Evolutionary conservation across 2,329 filamentous ascomycete genomes (phyloP).

Genomic region (Exophiala aquamarina): DNA sequence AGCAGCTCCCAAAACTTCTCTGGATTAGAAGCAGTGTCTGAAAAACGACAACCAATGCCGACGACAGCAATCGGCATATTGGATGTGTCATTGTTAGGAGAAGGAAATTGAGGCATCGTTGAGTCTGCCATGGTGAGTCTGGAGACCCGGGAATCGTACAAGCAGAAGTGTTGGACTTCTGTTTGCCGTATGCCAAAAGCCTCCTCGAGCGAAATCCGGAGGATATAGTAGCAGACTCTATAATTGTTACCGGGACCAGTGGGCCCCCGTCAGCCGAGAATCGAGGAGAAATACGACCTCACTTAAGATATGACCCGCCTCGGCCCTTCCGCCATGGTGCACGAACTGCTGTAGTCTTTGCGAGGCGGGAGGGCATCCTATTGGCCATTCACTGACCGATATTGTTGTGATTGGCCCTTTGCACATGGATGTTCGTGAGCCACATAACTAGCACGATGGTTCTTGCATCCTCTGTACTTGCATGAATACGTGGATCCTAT

Average conservation of each 20-base stretch:
- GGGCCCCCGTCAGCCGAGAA: too few species aligned
- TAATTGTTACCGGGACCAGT: too few species aligned
- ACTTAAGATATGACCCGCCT: too few species aligned
- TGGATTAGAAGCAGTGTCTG: constrained; percentile 25
- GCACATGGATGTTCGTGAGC: constrained; percentile 1
- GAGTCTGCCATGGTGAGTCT: background rate
- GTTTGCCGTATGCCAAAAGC: background rate
- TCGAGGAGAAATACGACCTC: too few species aligned
- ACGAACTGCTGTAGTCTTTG: too few species aligned
- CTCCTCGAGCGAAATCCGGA: background rate
- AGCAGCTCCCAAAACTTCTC: constrained; percentile 29
- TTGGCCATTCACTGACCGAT: background rate
- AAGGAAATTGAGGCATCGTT: constrained; percentile 3
- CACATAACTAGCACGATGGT: too few species aligned
- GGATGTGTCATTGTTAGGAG: constrained; percentile 1
- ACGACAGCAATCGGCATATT: constrained; percentile 31
- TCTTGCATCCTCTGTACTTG: background rate
- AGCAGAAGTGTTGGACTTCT: background rate
- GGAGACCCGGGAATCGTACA: background rate
- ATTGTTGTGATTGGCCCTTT: background rate
- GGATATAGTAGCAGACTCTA: too few species aligned
- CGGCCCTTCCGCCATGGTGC: too few species aligned
- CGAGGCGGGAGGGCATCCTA: too few species aligned
- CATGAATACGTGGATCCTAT: constrained; percentile 4
- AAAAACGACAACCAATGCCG: constrained; percentile 28